Percentiles rank a stretch among this genome's conserved stretches.
Evolutionary conservation across 2,329 filamentous ascomycete species (phyloP).

Genomic region (Rutstroemia sp.): DNA sequence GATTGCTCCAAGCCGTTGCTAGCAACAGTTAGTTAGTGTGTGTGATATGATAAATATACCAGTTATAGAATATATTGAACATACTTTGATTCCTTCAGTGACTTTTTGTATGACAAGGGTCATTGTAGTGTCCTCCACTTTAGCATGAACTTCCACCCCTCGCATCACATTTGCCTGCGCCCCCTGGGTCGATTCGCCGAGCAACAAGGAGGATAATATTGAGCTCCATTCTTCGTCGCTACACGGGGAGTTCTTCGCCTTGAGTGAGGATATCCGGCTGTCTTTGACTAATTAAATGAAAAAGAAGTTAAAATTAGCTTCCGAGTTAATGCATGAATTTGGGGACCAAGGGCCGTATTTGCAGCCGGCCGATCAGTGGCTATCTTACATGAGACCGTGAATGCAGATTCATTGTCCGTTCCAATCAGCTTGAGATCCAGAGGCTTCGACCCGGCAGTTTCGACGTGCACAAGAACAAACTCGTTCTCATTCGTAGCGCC

Average conservation of each 20-base stretch:
- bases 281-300: conserved; percentile 43
- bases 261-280: conserved; percentile 44
- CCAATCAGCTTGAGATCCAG: conserved; percentile 61
- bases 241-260: conserved; percentile 45
- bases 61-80: not conserved
- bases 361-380: conserved; percentile 17
- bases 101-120: conserved; percentile 58
- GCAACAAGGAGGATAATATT: conserved; percentile 50
- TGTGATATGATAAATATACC: conserved; percentile 4
- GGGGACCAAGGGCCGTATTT: conserved; percentile 15
- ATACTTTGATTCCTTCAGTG: conserved; percentile 62
- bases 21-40: conserved; percentile 11
- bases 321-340: conserved; percentile 26
- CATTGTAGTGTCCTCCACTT: conserved; percentile 46
- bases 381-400: conserved; percentile 23
- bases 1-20: conserved; percentile 66
- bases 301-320: conserved; percentile 19
- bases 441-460: conserved; percentile 39
- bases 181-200: conserved; percentile 34
- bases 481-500: conserved; percentile 30
- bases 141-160: conserved; percentile 53
- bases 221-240: conserved; percentile 59
- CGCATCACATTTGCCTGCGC: conserved; percentile 48
- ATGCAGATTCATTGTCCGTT: conserved; percentile 43
- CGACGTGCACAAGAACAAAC: conserved; percentile 55